Base-by-base conservation (phyloP, 257 asterid species). In the Oldenlandia corymbosa region DNA sequence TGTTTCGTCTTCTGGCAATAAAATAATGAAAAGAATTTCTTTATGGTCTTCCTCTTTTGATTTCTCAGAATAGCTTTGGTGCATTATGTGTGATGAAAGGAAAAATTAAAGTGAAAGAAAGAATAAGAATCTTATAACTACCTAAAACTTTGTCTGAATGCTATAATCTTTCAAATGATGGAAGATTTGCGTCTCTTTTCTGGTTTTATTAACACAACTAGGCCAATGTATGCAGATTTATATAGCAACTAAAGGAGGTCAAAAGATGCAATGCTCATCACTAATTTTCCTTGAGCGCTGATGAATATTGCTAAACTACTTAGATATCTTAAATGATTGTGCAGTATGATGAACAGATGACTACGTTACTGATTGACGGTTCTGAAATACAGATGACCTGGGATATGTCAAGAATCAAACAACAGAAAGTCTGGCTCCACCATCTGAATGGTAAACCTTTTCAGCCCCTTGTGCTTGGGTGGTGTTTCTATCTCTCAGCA, bases 371-470 rank as follows among this genome's bases (percentile, higher is more conserved):
- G 24, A 24, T 68, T 50, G 34, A 10, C 64, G 5, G 18, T 63
- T 64, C 50, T 68, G n/a, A 67, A 76, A 65, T 67, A 71, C 86
- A 90, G 93, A 76, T 61, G 69, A 73, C 53, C 47, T 76, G 57
- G 81, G 65, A 43, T 68, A 76, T 49, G 48, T 69, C 50, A 30
- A 62, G 69, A 69, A 45, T 67, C 71, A 75, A 64, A 76, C 69
- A 67, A 74, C 84, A 13, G 85, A 82, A 71, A 79, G 71, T 67
- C 90, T 83, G 7, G 88, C 90, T 61, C 98, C 91, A 42, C 86
- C 99, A 53, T 92, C 99, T n/a, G 96, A 92, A 80, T 92, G 99
- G 96, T 91, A 43, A 34, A 84, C 62, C 53, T 46, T 65, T 45
- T 46, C 48, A 70, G 72, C 54, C 11, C 24, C 57, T 54, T 46